Evolutionary conservation across 208 protist species (phyloP), one percentile per base, ranked within the genome.

Genomic region (Leishmania major): DNA sequence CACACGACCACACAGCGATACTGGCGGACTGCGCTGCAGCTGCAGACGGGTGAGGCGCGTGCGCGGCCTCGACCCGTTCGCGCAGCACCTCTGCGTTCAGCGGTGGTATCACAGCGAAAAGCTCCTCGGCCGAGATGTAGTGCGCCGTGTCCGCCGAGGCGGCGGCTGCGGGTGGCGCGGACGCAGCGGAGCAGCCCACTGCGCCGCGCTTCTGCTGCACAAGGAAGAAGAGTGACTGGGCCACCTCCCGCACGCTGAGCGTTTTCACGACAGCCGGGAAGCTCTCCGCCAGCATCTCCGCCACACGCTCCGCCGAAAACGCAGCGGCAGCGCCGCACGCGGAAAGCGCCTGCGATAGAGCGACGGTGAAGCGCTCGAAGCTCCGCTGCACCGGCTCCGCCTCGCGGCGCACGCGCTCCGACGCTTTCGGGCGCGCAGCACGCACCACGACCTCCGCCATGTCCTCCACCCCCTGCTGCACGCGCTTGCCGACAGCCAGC

Each of bases 391-490:
- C 79, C 49, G 64, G 71, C 28, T 74, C 80, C 15, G 84, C 87
- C 79, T 88, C 87, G 40, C 75, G 70, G 28, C 79, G 84, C 37
- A 79, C 37, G 35, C 73, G 57, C 35, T 60, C 47, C 67, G 75
- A 53, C 70, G 80, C 69, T 70, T 81, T 83, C 66, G 81, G 83
- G 60, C 73, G 69, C 45, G 84, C 76, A 11, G 78, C 82, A 25
- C 82, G 75, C 57, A 80, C 70, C 53, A 82, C 78, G 45, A 84
- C 77, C 72, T 89, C 83, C 28, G 80, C 73, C 71, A 90, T 31
- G 76, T 90, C 85, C 53, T 89, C 87, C 45, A 93, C 51, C 59
- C 40, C 84, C 67, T 82, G 66, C 79, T 84, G 86, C 60, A 89
- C 43, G 1, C 62, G 83, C 80, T 75, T 88, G 59, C 80, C 78